These are phyloP conservation scores for Arthrocladium fulminans DNA, from an alignment of 2,329 filamentous ascomycete species.

Conservation along the genomic window DNA sequence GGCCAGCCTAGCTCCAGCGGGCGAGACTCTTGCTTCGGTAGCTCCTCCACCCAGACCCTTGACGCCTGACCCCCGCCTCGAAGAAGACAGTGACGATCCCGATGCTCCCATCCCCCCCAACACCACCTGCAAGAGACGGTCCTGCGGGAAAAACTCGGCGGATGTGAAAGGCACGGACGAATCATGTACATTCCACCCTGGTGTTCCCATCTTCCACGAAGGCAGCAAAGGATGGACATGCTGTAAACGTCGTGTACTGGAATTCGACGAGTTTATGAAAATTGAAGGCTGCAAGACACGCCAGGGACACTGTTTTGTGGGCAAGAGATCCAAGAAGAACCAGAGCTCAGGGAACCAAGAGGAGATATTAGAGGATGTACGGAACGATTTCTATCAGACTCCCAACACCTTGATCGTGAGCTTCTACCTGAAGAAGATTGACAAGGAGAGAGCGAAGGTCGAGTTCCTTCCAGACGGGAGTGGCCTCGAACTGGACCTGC, in stretches of 20 bases:
- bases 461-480: conserved; percentile 45
- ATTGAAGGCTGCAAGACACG: conserved; percentile 85
- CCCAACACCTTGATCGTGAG: conserved; percentile 74
- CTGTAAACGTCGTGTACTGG: conserved; percentile 88
- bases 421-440: conserved; percentile 94
- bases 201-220: conserved; percentile 89
- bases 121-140: conserved; percentile 66
- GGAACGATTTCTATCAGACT: conserved; percentile 93
- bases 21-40: conserved; percentile 21
- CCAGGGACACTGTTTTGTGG: conserved; percentile 73
- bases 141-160: conserved; percentile 49
- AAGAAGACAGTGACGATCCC: conserved; percentile 82
- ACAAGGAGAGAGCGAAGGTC: conserved; percentile 67
- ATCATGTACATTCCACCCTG: conserved; percentile 80
- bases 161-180: conserved; percentile 56
- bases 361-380: conserved; percentile 27
- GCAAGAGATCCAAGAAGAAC: conserved; percentile 62
- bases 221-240: conserved; percentile 96
- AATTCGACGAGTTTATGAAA: conserved; percentile 97
- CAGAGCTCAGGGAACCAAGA: conserved; percentile 31
- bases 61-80: conserved; percentile 52
- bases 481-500: conserved; percentile 63
- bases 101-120: conserved; percentile 63
- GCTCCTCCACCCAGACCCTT: conserved; percentile 27
- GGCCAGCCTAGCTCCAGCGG: conserved; percentile 1